These are phyloP conservation scores for Ceratocystis diversiconidia DNA, from an alignment of 2,329 filamentous ascomycete genomes.

Conservation along the genomic window DNA sequence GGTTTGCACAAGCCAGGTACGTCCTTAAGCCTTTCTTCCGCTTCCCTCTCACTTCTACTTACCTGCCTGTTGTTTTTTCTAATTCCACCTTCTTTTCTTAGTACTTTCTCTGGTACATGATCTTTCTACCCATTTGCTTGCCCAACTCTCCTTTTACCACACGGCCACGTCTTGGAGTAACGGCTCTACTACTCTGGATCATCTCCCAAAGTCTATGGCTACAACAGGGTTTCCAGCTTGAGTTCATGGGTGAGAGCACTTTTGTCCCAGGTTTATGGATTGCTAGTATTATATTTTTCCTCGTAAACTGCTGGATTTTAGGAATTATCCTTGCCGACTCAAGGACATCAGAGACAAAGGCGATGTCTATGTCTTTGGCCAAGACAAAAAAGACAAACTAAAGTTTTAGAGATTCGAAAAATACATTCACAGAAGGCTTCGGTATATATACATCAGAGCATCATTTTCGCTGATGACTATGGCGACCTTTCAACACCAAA, in stretches of 20 bases:
- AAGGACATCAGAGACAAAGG: neutral
- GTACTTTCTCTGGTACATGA: constrained; percentile 98
- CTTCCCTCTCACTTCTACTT: neutral
- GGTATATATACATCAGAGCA: neutral
- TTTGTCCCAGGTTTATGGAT: constrained; percentile 77
- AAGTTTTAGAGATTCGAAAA: neutral
- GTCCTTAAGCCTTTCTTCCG: constrained; percentile 21
- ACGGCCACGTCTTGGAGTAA: constrained; percentile 44
- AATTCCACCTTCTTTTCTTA: constrained; percentile 26
- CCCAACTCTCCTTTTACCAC: constrained; percentile 60
- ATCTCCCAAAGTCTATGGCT: constrained; percentile 61
- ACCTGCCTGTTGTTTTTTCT: neutral
- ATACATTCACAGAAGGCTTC: neutral
- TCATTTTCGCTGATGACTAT: neutral
- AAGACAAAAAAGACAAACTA: neutral
- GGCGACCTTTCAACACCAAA: neutral
- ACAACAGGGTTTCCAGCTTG: constrained; percentile 59
- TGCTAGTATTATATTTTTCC: constrained; percentile 64
- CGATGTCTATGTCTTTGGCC: neutral
- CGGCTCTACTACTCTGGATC: constrained; percentile 60
- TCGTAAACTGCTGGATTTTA: constrained; percentile 75
- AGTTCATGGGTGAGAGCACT: constrained; percentile 67
- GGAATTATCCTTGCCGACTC: constrained; percentile 63
- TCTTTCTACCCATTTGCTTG: constrained; percentile 84
- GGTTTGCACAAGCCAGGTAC: constrained; percentile 92